Percentiles rank a stretch among this genome's conserved stretches.
These are phyloP conservation scores for Diplodia scrobiculata DNA, from an alignment of 2,329 filamentous ascomycete species.

Conservation along the genomic window DNA sequence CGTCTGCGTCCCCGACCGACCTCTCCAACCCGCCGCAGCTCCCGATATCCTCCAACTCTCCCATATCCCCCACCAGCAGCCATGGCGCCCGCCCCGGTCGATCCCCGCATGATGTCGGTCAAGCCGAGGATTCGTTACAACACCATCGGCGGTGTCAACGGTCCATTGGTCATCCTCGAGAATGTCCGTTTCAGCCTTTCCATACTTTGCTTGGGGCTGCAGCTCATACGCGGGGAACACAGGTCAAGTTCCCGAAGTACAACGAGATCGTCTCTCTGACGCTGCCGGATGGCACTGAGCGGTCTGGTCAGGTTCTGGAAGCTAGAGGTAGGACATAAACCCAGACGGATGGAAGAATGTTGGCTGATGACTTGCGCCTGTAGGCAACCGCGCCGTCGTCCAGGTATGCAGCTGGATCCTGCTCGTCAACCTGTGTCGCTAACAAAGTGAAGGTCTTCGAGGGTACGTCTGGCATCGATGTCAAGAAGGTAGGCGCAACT, in stretches of 20 bases:
- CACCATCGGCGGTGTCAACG: conserved; percentile 97
- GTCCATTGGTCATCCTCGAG: conserved; percentile 94
- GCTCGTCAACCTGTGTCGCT: not conserved
- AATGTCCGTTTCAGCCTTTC: conserved; percentile 64
- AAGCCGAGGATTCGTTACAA: conserved; percentile 87
- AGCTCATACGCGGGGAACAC: conserved; percentile 37
- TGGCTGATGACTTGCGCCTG: not conserved
- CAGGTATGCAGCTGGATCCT: conserved; percentile 64
- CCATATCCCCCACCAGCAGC: conserved; percentile 27
- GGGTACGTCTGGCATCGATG: conserved; percentile 94
- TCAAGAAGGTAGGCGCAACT: conserved; percentile 71
- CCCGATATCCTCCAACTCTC: conserved; percentile 17
- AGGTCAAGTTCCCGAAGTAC: conserved; percentile 97
- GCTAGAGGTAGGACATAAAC: conserved; percentile 72
- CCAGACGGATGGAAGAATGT: conserved; percentile 28
- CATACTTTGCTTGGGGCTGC: conserved; percentile 25
- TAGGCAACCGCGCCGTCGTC: conserved; percentile 90
- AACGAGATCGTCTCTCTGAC: conserved; percentile 98
- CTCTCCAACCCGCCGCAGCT: conserved; percentile 8
- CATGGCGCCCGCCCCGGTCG: conserved; percentile 45
- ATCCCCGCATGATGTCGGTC: conserved; percentile 59
- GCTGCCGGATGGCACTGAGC: conserved; percentile 88
- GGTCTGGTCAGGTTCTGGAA: conserved; percentile 94
- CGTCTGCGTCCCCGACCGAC: conserved; percentile 13
- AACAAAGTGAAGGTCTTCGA: conserved; percentile 78